A percentile compares a stretch with the other conserved stretches of the same genome.
Evolutionary conservation across 345 rosid genomes (phyloP).

Genomic region (Eucalyptus polybractea): DNA sequence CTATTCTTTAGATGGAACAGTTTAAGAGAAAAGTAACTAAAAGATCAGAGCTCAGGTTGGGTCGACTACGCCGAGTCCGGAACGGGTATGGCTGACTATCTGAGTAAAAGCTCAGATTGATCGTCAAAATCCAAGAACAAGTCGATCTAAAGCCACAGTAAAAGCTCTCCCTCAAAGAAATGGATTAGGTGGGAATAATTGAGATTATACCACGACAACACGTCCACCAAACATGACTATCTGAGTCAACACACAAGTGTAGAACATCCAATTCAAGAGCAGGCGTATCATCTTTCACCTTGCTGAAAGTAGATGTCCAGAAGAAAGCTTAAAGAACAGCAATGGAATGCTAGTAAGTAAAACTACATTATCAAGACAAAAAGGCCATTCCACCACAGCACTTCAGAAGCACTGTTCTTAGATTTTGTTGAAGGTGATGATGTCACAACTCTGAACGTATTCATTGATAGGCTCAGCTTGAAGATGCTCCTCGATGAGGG

Average conservation of each 20-base stretch:
- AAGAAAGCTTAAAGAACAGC: neutral
- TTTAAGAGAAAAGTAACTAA: neutral
- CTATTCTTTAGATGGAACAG: neutral
- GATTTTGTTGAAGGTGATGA: conserved; percentile 88
- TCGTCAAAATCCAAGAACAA: neutral
- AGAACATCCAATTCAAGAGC: neutral
- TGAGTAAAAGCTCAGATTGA: neutral
- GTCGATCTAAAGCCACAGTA: neutral
- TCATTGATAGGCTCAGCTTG: conserved; percentile 68
- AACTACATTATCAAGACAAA: neutral
- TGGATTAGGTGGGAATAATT: neutral
- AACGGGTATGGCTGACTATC: neutral
- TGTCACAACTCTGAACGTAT: conserved; percentile 86
- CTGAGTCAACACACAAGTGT: neutral
- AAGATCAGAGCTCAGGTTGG: neutral
- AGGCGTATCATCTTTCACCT: neutral
- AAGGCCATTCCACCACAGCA: neutral
- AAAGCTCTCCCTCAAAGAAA: neutral
- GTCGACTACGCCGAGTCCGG: neutral
- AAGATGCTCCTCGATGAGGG: conserved; percentile 62
- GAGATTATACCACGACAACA: neutral
- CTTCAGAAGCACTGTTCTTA: neutral
- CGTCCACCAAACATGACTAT: neutral
- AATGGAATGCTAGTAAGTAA: neutral
- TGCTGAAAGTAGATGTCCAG: neutral